Evolutionary conservation across 257 asterid species (phyloP).

Genomic region (Ilex aquifolium): DNA sequence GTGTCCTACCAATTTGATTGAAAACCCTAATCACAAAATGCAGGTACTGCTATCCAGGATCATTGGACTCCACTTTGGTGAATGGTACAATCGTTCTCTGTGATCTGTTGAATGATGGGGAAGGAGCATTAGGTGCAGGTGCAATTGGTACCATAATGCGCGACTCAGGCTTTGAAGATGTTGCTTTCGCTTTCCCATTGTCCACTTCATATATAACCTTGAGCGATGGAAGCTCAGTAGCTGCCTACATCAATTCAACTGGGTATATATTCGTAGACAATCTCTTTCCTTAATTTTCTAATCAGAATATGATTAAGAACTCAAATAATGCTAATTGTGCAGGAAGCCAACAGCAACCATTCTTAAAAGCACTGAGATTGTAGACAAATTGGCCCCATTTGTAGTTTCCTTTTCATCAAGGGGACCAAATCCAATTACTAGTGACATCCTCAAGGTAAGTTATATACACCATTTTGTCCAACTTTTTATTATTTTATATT

Average conservation of each 20-base stretch:
- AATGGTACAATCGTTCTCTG: conserved; percentile 47
- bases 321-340: no score
- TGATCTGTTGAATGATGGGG: conserved; percentile 23
- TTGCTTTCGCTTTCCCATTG: conserved; percentile 43
- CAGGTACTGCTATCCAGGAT: conserved; percentile 33
- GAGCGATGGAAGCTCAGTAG: conserved; percentile 26
- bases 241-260: conserved; percentile 35
- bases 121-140: conserved; percentile 20
- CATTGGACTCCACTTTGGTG: conserved; percentile 36
- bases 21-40: background rate
- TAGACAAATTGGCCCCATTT: no score
- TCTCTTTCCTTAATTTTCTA: background rate
- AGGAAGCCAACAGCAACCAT: no score
- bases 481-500: no score
- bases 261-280: conserved; percentile 13
- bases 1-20: background rate
- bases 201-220: conserved; percentile 35
- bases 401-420: no score
- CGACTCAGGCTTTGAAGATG: conserved; percentile 27
- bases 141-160: conserved; percentile 46
- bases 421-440: no score
- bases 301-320: no score
- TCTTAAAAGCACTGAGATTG: no score
- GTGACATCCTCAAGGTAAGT: no score
- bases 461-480: no score